phyloP scores from a whole-genome alignment of 208 protist genomes.

The Spongospora subterranea region DNA sequence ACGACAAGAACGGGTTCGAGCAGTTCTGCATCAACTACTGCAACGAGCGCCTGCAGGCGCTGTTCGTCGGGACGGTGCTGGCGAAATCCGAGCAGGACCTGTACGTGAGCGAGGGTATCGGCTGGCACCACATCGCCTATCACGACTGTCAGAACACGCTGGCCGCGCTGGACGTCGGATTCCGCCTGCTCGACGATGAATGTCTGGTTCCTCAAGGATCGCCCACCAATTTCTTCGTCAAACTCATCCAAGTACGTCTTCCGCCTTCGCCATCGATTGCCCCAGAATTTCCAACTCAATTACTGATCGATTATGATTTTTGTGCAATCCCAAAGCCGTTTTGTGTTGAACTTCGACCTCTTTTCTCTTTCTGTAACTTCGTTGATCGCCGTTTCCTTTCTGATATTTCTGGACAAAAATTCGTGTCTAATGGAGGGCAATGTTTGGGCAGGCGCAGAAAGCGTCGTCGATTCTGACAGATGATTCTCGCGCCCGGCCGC shows the following conservation, averaged over 20 bases:
- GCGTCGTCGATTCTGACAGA: not conserved
- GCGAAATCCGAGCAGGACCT: slow-evolving; percentile 7
- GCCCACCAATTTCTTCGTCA: not conserved
- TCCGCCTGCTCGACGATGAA: slow-evolving; percentile 43
- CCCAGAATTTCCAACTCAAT: too few relatives aligned
- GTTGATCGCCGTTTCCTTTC: too few relatives aligned
- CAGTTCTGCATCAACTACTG: slow-evolving; percentile 93
- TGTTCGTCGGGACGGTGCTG: slow-evolving; percentile 63
- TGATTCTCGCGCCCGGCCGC: not conserved
- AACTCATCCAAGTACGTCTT: not conserved
- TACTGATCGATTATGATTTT: too few relatives aligned
- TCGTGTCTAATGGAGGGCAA: too few relatives aligned
- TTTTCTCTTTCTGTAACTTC: too few relatives aligned
- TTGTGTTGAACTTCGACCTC: too few relatives aligned
- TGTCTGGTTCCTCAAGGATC: slow-evolving; percentile 49
- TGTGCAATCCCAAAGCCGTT: too few relatives aligned
- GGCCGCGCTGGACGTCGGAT: slow-evolving; percentile 38
- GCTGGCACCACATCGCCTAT: slow-evolving; percentile 53
- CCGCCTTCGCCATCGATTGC: too few relatives aligned
- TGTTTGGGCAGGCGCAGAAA: not conserved
- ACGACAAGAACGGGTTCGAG: slow-evolving; percentile 86
- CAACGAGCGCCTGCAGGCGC: slow-evolving; percentile 78
- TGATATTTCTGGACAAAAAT: too few relatives aligned
- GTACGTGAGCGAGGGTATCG: slow-evolving; percentile 58
- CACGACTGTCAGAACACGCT: slow-evolving; percentile 47